Evolutionary conservation across 768 basidiomycete species (phyloP).

Genomic region (Fomitopsis pulvina): DNA sequence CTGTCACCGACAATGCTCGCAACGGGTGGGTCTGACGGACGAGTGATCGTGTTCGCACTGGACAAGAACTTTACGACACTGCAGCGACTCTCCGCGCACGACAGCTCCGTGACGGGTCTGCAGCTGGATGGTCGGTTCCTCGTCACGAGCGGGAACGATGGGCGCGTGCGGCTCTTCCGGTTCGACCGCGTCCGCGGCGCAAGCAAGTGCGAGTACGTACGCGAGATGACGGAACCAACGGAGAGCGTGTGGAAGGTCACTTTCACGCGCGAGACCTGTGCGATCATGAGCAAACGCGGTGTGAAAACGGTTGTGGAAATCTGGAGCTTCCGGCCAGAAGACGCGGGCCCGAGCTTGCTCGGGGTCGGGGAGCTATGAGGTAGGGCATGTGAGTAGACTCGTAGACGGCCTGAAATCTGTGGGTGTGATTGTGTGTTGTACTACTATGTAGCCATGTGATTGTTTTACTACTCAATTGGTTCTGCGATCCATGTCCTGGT

Average conservation of each 20-base stretch:
- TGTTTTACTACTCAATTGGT: too few species aligned
- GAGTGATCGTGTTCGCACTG: slow-evolving; percentile 68
- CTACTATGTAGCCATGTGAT: too few species aligned
- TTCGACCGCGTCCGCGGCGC: slow-evolving; percentile 36
- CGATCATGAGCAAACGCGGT: slow-evolving; percentile 72
- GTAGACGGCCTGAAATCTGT: too few species aligned
- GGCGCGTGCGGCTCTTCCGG: slow-evolving; percentile 71
- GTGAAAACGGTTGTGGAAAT: slow-evolving; percentile 87
- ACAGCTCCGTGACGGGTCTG: slow-evolving; percentile 78
- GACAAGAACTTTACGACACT: slow-evolving; percentile 30
- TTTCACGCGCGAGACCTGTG: slow-evolving; percentile 65
- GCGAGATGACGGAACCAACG: slow-evolving; percentile 71
- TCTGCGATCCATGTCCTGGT: too few species aligned
- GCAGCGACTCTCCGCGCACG: slow-evolving; percentile 81
- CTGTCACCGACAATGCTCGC: slow-evolving; percentile 63
- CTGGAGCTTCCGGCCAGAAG: slow-evolving; percentile 61
- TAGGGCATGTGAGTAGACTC: too few species aligned
- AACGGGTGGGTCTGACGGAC: slow-evolving; percentile 86
- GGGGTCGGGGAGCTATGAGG: too few species aligned
- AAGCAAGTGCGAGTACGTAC: slow-evolving; percentile 43
- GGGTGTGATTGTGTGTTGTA: too few species aligned
- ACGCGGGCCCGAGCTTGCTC: too few species aligned
- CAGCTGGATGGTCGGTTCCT: slow-evolving; percentile 83
- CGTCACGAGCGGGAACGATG: slow-evolving; percentile 82
- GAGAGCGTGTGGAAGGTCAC: slow-evolving; percentile 88